phyloP scores from a whole-genome alignment of 495 filamentous ascomycete genomes.

The Venustampulla echinocandica region DNA sequence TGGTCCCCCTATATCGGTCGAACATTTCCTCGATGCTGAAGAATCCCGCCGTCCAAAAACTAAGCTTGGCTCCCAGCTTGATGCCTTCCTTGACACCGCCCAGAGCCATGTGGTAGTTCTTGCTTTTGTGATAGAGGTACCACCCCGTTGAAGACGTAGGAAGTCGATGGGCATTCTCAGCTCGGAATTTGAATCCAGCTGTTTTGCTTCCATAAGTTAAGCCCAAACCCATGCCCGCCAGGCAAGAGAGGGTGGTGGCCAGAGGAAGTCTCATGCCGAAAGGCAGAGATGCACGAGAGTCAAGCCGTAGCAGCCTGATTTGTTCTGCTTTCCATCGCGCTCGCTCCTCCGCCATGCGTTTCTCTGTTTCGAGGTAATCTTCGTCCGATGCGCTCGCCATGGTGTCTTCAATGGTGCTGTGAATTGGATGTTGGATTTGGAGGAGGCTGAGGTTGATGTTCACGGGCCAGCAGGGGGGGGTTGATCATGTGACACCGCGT shows the following conservation, averaged over 20 bases:
- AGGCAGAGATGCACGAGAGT: constrained; percentile 56
- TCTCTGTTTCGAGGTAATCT: constrained; percentile 4
- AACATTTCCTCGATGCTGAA: constrained; percentile 75
- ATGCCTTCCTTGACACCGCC: constrained; percentile 70
- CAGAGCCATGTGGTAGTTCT: constrained; percentile 76
- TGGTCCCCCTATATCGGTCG: constrained; percentile 60
- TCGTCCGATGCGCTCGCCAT: constrained; percentile 10
- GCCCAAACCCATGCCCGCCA: constrained; percentile 61
- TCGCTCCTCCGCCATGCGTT: not conserved
- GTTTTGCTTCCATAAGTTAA: constrained; percentile 60
- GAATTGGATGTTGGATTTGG: constrained; percentile 3
- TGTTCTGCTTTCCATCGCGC: constrained; percentile 23
- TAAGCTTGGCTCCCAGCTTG: constrained; percentile 63
- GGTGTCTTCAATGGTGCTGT: constrained; percentile 3
- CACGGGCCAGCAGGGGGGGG: too few species aligned
- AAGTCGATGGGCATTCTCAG: constrained; percentile 88
- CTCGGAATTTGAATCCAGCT: constrained; percentile 74
- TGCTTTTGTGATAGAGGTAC: constrained; percentile 96
- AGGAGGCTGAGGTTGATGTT: constrained; percentile 4
- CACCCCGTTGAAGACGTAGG: constrained; percentile 74
- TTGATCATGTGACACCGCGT: not conserved
- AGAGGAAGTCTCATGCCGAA: constrained; percentile 56
- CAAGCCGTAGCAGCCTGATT: constrained; percentile 22
- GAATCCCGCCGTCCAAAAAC: constrained; percentile 57
- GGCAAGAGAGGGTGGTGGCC: constrained; percentile 47